phyloP scores from a whole-genome alignment of 1,284 basidiomycete genomes.

The Irpex sp. region DNA sequence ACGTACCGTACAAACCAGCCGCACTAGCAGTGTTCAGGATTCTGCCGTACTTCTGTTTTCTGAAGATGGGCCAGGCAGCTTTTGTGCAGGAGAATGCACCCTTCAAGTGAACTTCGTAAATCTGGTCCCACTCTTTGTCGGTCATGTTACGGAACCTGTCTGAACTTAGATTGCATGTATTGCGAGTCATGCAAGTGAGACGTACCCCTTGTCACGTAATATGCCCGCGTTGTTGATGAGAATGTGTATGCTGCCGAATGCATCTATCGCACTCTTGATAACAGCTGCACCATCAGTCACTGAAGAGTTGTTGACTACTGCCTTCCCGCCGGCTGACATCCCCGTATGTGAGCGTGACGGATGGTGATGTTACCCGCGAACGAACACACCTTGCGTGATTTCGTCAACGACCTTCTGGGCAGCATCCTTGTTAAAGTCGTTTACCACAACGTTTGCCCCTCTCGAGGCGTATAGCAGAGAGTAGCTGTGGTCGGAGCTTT shows the following conservation, averaged over 20 bases:
- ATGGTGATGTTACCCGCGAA: not conserved
- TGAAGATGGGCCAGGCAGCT: conserved; percentile 95
- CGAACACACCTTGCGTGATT: conserved; percentile 69
- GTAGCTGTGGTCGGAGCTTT: conserved; percentile 52
- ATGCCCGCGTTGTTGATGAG: conserved; percentile 98
- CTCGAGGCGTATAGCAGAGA: conserved; percentile 85
- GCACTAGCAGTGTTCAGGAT: conserved; percentile 92
- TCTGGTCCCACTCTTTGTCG: conserved; percentile 84
- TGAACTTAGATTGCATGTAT: not conserved
- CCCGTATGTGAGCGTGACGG: not conserved
- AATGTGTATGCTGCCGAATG: conserved; percentile 79
- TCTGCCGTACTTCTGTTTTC: conserved; percentile 91
- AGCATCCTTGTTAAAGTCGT: conserved; percentile 86
- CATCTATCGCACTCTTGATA: conserved; percentile 83
- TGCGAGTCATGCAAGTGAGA: conserved; percentile 1
- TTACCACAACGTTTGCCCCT: conserved; percentile 93
- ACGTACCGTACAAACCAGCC: conserved; percentile 73
- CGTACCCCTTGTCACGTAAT: conserved; percentile 75
- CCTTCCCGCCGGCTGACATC: conserved; percentile 77
- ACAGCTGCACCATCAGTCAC: conserved; percentile 87
- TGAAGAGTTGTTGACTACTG: conserved; percentile 83
- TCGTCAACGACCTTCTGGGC: conserved; percentile 93
- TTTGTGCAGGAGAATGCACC: conserved; percentile 94
- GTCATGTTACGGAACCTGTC: conserved; percentile 89
- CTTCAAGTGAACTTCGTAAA: conserved; percentile 90